These are phyloP conservation scores for Gnomoniopsis smithogilvyi DNA, from an alignment of 2,329 filamentous ascomycete genomes.

Conservation along the genomic window DNA sequence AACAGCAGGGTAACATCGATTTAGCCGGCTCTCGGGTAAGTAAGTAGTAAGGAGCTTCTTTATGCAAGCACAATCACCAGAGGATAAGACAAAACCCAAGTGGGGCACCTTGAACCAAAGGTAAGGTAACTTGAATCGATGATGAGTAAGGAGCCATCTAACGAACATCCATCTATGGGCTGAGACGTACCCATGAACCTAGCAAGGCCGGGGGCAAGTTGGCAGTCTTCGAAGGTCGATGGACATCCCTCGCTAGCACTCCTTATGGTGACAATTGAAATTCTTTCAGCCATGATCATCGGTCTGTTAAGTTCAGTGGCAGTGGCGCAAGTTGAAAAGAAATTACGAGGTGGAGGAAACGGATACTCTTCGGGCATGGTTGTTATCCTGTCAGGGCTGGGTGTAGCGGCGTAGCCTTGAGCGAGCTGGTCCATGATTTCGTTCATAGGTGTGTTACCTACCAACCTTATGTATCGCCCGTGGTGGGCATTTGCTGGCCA, in stretches of 20 bases:
- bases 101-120: neutral
- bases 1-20: no score
- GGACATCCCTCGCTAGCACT: neutral
- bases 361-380: neutral
- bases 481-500: no score
- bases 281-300: neutral
- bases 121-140: neutral
- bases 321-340: neutral
- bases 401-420: neutral
- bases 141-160: neutral
- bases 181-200: neutral
- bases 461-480: neutral
- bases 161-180: neutral
- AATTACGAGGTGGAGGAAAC: neutral
- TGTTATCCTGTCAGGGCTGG: constrained; percentile 5
- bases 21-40: no score
- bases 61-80: neutral
- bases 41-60: no score
- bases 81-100: neutral
- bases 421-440: neutral
- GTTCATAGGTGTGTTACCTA: neutral
- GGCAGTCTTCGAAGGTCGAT: neutral
- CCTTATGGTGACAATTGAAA: neutral
- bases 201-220: neutral
- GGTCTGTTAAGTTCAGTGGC: neutral